phyloP scores from a whole-genome alignment of 495 filamentous ascomycete species.

The Tuber umbilicatum region DNA sequence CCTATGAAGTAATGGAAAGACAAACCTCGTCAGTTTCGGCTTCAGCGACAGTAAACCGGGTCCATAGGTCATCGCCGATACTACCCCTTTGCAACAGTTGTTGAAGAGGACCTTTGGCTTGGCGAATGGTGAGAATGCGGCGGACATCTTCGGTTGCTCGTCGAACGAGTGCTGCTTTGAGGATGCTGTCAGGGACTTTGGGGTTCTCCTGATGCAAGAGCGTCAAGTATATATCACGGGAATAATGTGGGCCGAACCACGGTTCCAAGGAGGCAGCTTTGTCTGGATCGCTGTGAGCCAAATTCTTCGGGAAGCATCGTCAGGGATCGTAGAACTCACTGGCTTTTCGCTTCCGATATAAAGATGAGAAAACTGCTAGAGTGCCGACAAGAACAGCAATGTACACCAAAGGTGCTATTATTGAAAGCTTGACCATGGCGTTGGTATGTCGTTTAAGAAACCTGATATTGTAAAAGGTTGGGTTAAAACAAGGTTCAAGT shows the following conservation, averaged over 20 bases:
- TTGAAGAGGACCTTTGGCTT: slow-evolving; percentile 75
- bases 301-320: neutral
- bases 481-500: neutral
- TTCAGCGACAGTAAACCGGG: slow-evolving; percentile 81
- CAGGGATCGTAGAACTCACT: slow-evolving; percentile 50
- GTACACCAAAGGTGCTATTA: slow-evolving; percentile 58
- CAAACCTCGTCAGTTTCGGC: slow-evolving; percentile 82
- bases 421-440: slow-evolving; percentile 37
- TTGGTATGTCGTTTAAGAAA: slow-evolving; percentile 3
- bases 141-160: slow-evolving; percentile 87
- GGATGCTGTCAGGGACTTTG: slow-evolving; percentile 69
- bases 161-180: slow-evolving; percentile 84
- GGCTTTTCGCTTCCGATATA: slow-evolving; percentile 91
- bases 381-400: slow-evolving; percentile 78
- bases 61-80: slow-evolving; percentile 94
- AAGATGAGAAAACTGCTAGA: slow-evolving; percentile 78
- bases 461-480: slow-evolving; percentile 1
- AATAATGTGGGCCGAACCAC: slow-evolving; percentile 85
- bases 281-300: slow-evolving; percentile 45
- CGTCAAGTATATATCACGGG: slow-evolving; percentile 89
- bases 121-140: slow-evolving; percentile 76
- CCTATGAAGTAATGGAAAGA: neutral
- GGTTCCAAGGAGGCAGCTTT: slow-evolving; percentile 74
- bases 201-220: slow-evolving; percentile 76
- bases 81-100: slow-evolving; percentile 78